phyloP scores from a whole-genome alignment of 129 eudicot genomes.

The Pseudognaphalium luteoalbum region DNA sequence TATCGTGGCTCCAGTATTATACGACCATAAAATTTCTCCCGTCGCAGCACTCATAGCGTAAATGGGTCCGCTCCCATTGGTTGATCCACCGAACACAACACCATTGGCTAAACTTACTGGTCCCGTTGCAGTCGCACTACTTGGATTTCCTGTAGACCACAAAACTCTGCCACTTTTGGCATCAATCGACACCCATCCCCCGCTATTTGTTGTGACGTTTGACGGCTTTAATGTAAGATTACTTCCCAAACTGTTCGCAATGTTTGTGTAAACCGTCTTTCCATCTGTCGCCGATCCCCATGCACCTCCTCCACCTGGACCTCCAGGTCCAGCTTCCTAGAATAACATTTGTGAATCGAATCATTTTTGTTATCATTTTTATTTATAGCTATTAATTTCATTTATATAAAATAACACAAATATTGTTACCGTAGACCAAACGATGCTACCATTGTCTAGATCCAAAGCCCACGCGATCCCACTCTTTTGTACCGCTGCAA shows the following conservation, averaged over 20 bases:
- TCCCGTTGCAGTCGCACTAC: constrained; percentile 50
- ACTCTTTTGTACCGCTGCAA: constrained; percentile 76
- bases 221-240: constrained; percentile 58
- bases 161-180: constrained; percentile 54
- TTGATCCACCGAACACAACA: constrained; percentile 69
- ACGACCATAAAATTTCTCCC: constrained; percentile 65
- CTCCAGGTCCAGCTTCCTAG: constrained; percentile 79
- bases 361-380: no score
- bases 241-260: constrained; percentile 43
- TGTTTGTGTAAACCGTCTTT: constrained; percentile 52
- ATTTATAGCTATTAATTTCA: no score
- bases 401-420: no score
- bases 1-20: constrained; percentile 61
- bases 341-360: background rate
- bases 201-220: constrained; percentile 45
- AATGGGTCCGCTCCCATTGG: constrained; percentile 58
- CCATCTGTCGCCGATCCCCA: constrained; percentile 88
- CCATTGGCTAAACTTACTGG: constrained; percentile 68
- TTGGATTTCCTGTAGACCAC: constrained; percentile 72
- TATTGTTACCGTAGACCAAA: constrained; percentile 57
- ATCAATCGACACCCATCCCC: constrained; percentile 77
- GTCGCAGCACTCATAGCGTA: constrained; percentile 65
- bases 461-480: constrained; percentile 84
- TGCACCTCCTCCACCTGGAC: constrained; percentile 56
- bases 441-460: constrained; percentile 57